Percentiles rank a stretch among this genome's conserved stretches.
phyloP scores from a whole-genome alignment of 2,329 filamentous ascomycete genomes.

The Ceratocystis destructans region DNA sequence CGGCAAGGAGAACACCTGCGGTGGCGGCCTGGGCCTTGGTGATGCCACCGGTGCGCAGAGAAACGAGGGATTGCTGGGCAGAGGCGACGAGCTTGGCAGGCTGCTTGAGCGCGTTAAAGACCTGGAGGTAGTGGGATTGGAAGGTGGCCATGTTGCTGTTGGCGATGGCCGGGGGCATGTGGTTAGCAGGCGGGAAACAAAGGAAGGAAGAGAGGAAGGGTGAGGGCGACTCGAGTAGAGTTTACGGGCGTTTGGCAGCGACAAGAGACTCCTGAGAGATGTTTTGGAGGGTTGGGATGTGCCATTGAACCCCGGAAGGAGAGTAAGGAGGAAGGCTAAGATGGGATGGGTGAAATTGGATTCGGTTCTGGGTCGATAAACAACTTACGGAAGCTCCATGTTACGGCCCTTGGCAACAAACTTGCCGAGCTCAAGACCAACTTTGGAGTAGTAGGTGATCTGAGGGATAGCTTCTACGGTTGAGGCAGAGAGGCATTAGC shows the following conservation, averaged over 20 bases:
- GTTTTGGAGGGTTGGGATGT: not conserved
- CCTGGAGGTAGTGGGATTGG: conserved; percentile 70
- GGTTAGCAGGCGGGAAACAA: conserved; percentile 11
- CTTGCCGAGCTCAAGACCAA: conserved; percentile 75
- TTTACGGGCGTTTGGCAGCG: not conserved
- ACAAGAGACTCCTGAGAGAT: not conserved
- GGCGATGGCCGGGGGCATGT: not conserved
- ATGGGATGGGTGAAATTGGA: not conserved
- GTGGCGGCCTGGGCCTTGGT: conserved; percentile 56
- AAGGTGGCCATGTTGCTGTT: conserved; percentile 63
- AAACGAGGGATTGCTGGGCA: conserved; percentile 42
- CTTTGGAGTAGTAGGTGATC: conserved; percentile 82
- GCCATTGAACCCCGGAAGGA: not conserved
- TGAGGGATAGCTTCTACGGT: conserved; percentile 65
- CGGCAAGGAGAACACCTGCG: conserved; percentile 65
- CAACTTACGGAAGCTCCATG: conserved; percentile 87
- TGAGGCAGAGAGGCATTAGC: conserved; percentile 14
- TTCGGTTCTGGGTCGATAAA: conserved; percentile 11
- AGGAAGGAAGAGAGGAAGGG: conserved; percentile 16
- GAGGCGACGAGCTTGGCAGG: conserved; percentile 46
- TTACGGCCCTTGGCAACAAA: conserved; percentile 76
- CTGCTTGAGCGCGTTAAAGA: conserved; percentile 58
- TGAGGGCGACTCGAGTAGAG: not conserved
- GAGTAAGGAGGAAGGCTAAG: not conserved
- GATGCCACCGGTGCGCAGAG: conserved; percentile 51